Percentiles rank a stretch among this genome's conserved stretches.
Conservation (phyloP, 2,329 filamentous ascomycete genomes). For the Exophiala sideris region DNA sequence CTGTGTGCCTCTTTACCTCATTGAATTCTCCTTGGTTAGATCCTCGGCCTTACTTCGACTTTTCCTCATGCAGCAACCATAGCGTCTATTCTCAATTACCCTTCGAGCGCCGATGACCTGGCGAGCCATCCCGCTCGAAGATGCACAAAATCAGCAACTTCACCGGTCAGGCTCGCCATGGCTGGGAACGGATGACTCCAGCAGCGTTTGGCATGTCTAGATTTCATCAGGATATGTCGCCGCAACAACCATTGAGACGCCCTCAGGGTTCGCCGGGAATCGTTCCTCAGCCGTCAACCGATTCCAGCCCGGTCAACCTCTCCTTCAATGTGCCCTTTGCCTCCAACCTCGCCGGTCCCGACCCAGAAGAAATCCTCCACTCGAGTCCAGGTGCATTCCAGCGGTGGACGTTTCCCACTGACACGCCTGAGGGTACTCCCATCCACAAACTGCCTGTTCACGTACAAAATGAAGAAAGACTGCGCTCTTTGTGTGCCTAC, state of each 20-base stretch:
- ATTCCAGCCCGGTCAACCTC: constrained; percentile 79
- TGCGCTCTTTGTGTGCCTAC: constrained; percentile 76
- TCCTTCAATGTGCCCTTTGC: constrained; percentile 97
- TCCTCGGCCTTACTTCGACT: not conserved
- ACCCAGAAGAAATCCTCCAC: constrained; percentile 91
- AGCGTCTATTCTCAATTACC: constrained; percentile 14
- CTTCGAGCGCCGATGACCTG: constrained; percentile 28
- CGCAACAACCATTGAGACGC: constrained; percentile 54
- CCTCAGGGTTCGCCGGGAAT: constrained; percentile 48
- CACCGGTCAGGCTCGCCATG: constrained; percentile 63
- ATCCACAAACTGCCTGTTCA: constrained; percentile 92
- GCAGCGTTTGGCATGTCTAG: constrained; percentile 61
- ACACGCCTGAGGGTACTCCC: constrained; percentile 76
- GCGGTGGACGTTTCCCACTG: constrained; percentile 89
- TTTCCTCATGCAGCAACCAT: constrained; percentile 25
- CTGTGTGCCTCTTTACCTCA: not conserved
- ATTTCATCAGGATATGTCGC: constrained; percentile 54
- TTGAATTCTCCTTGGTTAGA: not conserved
- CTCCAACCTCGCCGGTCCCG: constrained; percentile 85
- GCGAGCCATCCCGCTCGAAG: constrained; percentile 30
- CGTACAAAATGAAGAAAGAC: constrained; percentile 74
- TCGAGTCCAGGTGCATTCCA: constrained; percentile 82
- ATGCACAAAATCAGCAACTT: constrained; percentile 70
- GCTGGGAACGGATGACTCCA: constrained; percentile 65
- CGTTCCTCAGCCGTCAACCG: constrained; percentile 65